Evolutionary conservation across 2,329 filamentous ascomycete species (phyloP).

Genomic region (Trichoderma endophyticum): DNA sequence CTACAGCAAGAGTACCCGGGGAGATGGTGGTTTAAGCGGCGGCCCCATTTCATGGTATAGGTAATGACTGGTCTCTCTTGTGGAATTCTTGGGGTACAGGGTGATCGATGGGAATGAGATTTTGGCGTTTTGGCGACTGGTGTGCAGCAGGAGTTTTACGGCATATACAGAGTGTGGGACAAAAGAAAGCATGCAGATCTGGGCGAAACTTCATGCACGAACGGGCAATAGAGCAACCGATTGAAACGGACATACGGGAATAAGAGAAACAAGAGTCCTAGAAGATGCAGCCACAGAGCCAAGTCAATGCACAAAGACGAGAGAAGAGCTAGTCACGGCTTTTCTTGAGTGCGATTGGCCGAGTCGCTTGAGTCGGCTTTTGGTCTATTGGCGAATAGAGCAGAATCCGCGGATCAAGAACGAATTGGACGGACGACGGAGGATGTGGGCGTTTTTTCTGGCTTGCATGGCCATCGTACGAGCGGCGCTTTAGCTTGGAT

Average conservation of each 20-base stretch:
- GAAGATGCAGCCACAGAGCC: background rate
- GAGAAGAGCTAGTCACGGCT: background rate
- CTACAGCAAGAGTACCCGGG: constrained; percentile 39
- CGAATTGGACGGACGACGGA: background rate
- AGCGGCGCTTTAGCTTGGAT: constrained; percentile 3
- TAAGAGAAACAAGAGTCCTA: background rate
- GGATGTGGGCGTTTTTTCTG: background rate
- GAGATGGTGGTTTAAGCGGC: constrained; percentile 27
- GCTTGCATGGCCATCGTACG: constrained; percentile 12
- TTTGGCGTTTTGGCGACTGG: background rate
- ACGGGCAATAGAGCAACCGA: background rate
- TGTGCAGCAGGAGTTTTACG: background rate
- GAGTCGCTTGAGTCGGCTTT: background rate
- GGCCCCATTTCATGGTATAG: background rate
- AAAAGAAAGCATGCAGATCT: background rate
- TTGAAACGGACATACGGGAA: background rate
- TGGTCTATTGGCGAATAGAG: background rate
- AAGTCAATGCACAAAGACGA: background rate
- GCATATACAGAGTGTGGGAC: background rate
- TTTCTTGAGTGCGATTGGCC: background rate
- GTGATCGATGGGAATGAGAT: background rate
- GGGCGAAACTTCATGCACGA: background rate
- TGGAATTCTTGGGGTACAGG: background rate
- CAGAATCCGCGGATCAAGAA: background rate
- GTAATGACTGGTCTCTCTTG: background rate